These are phyloP conservation scores for Cenococcum geophilum DNA, from an alignment of 495 filamentous ascomycete species.

Conservation along the genomic window DNA sequence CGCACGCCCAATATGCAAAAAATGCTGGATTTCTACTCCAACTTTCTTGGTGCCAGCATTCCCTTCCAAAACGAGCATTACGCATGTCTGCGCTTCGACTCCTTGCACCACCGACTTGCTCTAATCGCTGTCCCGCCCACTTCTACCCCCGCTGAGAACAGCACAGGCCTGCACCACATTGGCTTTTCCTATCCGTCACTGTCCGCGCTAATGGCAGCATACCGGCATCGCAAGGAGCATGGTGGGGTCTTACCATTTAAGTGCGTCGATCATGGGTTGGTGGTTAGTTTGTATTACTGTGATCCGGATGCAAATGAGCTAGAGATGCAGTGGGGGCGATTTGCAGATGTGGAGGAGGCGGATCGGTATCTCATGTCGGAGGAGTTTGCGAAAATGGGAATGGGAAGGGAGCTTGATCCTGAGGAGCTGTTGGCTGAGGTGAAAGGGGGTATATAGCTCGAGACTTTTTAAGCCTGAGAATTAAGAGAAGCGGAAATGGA, in stretches of 20 bases:
- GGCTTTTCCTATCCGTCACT: slow-evolving; percentile 39
- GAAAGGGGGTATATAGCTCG: not conserved
- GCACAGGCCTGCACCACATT: slow-evolving; percentile 40
- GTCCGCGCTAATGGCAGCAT: slow-evolving; percentile 26
- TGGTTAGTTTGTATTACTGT: slow-evolving; percentile 43
- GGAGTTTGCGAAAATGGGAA: slow-evolving; percentile 30
- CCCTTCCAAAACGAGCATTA: slow-evolving; percentile 15
- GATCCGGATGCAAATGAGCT: slow-evolving; percentile 47
- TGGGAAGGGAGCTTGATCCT: slow-evolving; percentile 38
- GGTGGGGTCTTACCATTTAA: slow-evolving; percentile 39
- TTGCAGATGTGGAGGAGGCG: slow-evolving; percentile 37
- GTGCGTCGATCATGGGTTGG: slow-evolving; percentile 41
- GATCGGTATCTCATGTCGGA: slow-evolving; percentile 34
- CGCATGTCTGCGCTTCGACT: slow-evolving; percentile 43
- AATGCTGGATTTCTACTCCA: slow-evolving; percentile 39
- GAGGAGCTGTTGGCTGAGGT: slow-evolving; percentile 28
- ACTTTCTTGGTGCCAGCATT: slow-evolving; percentile 35
- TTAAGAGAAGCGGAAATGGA: too few relatives aligned
- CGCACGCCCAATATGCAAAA: slow-evolving; percentile 28
- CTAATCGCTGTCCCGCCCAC: slow-evolving; percentile 32
- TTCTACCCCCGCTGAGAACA: slow-evolving; percentile 11
- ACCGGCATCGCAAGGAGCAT: slow-evolving; percentile 30
- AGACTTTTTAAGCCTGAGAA: too few relatives aligned
- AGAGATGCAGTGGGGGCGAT: slow-evolving; percentile 45
- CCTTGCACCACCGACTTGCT: slow-evolving; percentile 47